A percentile compares a stretch with the other conserved stretches of the same genome.
phyloP scores from a whole-genome alignment of 345 rosid genomes.

The Corchorus olitorius region DNA sequence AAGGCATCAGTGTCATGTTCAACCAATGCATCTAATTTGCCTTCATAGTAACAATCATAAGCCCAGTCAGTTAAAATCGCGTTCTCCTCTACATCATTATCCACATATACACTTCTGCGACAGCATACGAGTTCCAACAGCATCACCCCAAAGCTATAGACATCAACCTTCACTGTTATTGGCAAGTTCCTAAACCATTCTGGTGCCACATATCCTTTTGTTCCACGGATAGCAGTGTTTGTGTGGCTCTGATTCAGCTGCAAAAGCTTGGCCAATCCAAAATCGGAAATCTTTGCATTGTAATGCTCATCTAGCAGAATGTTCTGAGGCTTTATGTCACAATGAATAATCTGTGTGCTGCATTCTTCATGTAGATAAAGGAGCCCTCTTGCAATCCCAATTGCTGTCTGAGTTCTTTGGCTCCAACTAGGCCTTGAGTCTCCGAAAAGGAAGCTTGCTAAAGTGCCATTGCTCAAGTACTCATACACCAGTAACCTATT shows the following conservation, averaged over 20 bases:
- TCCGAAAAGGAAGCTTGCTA: constrained; percentile 43
- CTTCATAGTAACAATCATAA: constrained; percentile 39
- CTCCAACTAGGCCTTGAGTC: constrained; percentile 34
- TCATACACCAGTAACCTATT: constrained; percentile 45
- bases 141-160: constrained; percentile 46
- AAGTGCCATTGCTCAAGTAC: constrained; percentile 45
- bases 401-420: constrained; percentile 39
- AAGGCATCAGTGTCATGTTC: constrained; percentile 28
- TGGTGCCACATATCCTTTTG: constrained; percentile 51
- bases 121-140: constrained; percentile 43
- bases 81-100: constrained; percentile 24
- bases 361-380: constrained; percentile 54
- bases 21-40: constrained; percentile 30
- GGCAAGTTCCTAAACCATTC: constrained; percentile 52
- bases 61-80: constrained; percentile 38
- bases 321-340: constrained; percentile 55
- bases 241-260: constrained; percentile 44
- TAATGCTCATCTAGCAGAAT: constrained; percentile 41
- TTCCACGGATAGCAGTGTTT: constrained; percentile 43
- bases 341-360: constrained; percentile 48
- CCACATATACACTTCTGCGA: constrained; percentile 28
- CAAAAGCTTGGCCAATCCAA: constrained; percentile 53
- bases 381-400: constrained; percentile 44
- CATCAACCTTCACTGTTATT: constrained; percentile 45
- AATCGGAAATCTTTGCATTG: constrained; percentile 47